Conservation (phyloP, 495 filamentous ascomycete species). For the Viridothelium virens region DNA sequence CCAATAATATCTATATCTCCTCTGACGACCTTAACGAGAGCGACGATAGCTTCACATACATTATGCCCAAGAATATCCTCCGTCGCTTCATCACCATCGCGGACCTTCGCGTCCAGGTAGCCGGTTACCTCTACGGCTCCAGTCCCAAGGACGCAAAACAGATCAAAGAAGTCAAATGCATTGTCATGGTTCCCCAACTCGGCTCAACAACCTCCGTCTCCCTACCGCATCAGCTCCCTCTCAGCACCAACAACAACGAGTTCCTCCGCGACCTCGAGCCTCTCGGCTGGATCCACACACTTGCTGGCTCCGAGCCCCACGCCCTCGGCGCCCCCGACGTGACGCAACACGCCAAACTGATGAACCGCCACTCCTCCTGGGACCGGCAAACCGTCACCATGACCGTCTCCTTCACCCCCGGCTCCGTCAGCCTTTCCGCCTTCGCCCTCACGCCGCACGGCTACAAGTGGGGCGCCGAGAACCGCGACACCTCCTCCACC, state of each 20-base stretch:
- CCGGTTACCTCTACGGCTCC: slow-evolving; percentile 88
- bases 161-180: slow-evolving; percentile 92
- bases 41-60: slow-evolving; percentile 77
- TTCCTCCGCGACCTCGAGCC: slow-evolving; percentile 83
- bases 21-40: slow-evolving; percentile 81
- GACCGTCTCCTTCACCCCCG: slow-evolving; percentile 97
- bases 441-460: slow-evolving; percentile 86
- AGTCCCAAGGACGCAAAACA: slow-evolving; percentile 91
- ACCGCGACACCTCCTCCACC: slow-evolving; percentile 84
- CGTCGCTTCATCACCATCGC: slow-evolving; percentile 98
- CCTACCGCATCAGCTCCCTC: slow-evolving; percentile 77
- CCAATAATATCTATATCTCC: slow-evolving; percentile 98
- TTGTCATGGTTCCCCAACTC: slow-evolving; percentile 96
- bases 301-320: slow-evolving; percentile 85
- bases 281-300: slow-evolving; percentile 90
- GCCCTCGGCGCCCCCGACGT: slow-evolving; percentile 96
- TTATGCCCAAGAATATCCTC: slow-evolving; percentile 98
- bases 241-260: slow-evolving; percentile 58
- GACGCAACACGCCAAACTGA: slow-evolving; percentile 82
- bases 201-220: slow-evolving; percentile 89
- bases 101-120: slow-evolving; percentile 92
- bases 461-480: slow-evolving; percentile 96
- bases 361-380: slow-evolving; percentile 75
- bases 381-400: slow-evolving; percentile 94
- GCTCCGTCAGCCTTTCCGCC: slow-evolving; percentile 87